Conservation (phyloP, 2,329 filamentous ascomycete species). For the Fusarium pilosicola region DNA sequence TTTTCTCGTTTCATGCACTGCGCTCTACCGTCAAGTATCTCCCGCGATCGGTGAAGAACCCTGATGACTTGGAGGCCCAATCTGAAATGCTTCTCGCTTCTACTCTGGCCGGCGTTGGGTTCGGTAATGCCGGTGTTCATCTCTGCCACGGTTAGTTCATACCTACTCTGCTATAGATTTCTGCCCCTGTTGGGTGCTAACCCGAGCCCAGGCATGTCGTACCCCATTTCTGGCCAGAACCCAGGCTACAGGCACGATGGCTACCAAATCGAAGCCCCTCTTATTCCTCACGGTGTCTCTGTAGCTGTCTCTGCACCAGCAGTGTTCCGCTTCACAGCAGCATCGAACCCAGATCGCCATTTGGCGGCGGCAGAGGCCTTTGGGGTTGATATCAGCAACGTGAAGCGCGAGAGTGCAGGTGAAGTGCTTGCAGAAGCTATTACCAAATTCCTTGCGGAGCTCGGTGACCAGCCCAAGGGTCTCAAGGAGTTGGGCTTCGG, state of each 20-base stretch:
- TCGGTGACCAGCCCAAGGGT: constrained; percentile 92
- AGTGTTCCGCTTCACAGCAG: constrained; percentile 91
- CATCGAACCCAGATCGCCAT: constrained; percentile 93
- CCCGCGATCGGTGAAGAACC: constrained; percentile 84
- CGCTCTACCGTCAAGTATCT: constrained; percentile 90
- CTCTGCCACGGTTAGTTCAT: constrained; percentile 65
- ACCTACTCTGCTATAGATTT: not conserved
- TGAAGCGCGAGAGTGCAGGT: constrained; percentile 89
- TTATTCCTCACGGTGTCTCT: constrained; percentile 96
- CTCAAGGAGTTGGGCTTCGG: constrained; percentile 86
- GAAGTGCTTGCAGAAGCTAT: constrained; percentile 88
- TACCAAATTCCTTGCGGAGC: constrained; percentile 78
- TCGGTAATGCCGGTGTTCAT: constrained; percentile 97
- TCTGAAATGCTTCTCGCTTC: constrained; percentile 95
- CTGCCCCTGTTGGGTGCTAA: constrained; percentile 16
- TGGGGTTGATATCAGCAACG: constrained; percentile 86
- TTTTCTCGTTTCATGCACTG: constrained; percentile 91
- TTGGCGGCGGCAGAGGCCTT: constrained; percentile 89
- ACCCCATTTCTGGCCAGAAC: constrained; percentile 96
- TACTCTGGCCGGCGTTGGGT: constrained; percentile 93
- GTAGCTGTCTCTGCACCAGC: constrained; percentile 94
- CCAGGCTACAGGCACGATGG: constrained; percentile 86
- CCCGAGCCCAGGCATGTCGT: constrained; percentile 79
- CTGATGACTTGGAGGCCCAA: constrained; percentile 92
- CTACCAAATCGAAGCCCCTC: constrained; percentile 78